Base-by-base conservation (phyloP, 176 grass and related monocot genomes). In the Eleusine indica region DNA sequence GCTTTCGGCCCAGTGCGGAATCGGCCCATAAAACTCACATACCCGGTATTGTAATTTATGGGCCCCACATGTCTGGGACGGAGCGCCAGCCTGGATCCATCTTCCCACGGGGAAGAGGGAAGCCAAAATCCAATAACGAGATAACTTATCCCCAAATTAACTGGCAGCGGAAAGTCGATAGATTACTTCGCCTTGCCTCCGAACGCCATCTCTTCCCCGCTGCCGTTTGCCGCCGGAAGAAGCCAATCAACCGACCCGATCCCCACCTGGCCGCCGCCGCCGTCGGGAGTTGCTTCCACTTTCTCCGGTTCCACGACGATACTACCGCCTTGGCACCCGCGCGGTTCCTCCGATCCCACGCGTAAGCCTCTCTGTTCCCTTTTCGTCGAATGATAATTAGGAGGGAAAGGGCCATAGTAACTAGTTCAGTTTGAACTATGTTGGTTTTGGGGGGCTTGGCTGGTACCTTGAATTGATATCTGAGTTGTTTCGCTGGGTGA, bases 111-210 rank as follows among this genome's bases (percentile, higher is more conserved):
- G 15, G 44, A 54, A 2, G 8, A 4, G 46, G 43, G 32, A 76
- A 80, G 22, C 64, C 65, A 25, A 80, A 69, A 17, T 19, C 78
- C 78, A 13, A 21, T 53, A 74, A 19, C 8, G 8, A 7, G 78
- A 57, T 70, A 80, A 70, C 78, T 80, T 57, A 56, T 56, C 69
- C 65, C 21, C 66, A 28, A 81, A 81, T 80, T 80, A 69, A 69
- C 65, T 39, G 78, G 78, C 47, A 54, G 47, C 47, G 15, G 7
- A 80, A 53, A 22, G 46, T 62, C 62, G 28, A 46, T 35, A 22
- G 60, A 63, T 78, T 43, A 12, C 61, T 32, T 66, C 11, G 63
- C 65, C 28, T 68, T 75, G 29, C 21, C 8, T 56, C 65, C 35
- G 11, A 56, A 25, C 41, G 13, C 66, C 49, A 30, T 81, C 66